Conservation (phyloP, 1,139 yeast species). For the Schwanniomyces etchellsii region DNA sequence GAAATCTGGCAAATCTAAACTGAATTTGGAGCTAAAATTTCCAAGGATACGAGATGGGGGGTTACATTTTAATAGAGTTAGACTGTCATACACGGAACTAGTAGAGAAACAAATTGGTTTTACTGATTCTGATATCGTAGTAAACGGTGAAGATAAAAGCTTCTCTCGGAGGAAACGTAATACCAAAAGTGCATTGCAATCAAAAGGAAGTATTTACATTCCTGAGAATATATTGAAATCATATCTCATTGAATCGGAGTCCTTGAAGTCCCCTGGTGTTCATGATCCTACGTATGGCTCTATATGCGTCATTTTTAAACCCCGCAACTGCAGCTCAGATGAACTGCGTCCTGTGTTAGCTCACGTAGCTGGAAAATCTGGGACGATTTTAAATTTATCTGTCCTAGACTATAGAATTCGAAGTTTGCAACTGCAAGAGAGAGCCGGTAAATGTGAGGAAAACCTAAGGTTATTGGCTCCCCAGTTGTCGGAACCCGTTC, state of each 20-base stretch:
- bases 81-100: constrained; percentile 9
- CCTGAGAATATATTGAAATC: constrained; percentile 22
- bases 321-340: no score
- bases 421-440: no score
- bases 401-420: constrained; percentile 10
- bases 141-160: background rate
- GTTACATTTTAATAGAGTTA: constrained; percentile 11
- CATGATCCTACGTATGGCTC: constrained; percentile 35
- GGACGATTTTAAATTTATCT: constrained; percentile 23
- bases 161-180: background rate
- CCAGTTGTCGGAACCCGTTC: constrained; percentile 14
- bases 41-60: constrained; percentile 20
- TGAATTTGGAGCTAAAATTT: constrained; percentile 15
- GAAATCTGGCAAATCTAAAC: constrained; percentile 1
- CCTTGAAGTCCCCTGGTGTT: constrained; percentile 20
- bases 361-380: constrained; percentile 28
- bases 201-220: constrained; percentile 9
- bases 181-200: no score
- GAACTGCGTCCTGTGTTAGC: constrained; percentile 24
- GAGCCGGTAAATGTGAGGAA: constrained; percentile 5
- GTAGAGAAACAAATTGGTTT: constrained; percentile 1
- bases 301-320: constrained; percentile 7
- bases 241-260: constrained; percentile 17
- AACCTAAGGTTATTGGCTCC: constrained; percentile 7
- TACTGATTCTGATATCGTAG: background rate